Evolutionary conservation across 83 land plant genomes (phyloP), one percentile per base, ranked within the genome.

Genomic region (Larix sibirica): DNA sequence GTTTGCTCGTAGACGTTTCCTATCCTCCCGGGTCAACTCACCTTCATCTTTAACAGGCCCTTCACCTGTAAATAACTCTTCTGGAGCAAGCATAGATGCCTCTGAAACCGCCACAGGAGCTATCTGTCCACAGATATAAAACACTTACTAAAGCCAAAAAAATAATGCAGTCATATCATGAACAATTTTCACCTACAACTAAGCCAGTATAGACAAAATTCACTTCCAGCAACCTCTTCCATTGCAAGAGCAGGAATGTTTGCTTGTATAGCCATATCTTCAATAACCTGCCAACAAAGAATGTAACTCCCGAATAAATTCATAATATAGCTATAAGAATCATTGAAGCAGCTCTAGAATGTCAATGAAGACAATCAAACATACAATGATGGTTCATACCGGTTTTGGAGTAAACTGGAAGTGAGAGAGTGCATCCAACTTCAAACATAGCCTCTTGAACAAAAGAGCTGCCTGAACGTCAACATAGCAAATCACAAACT

Each of bases 321-420:
- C 18, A 23, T 62, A 18, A 20, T 36, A 12, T 66, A 38, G 8
- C 33, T n/a, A 33, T 77, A 44, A 24, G 38, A 82, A 54, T 23
- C 20, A 1, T 21, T n/a, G 59, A 23, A 50, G 24, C 23, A 59
- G 26, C 10, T 24, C 56, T 17, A 24, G 2, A 16, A 73, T 26
- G 36, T 80, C 28, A 36, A 62, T 44, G 14, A 44, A 56, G 47
- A 62, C 20, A 33, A 75, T 60, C 62, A 42, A 68, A 63, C 58
- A 69, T 71, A 14, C 4, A n/a, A 24, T 59, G 28, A 63, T 58
- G 60, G 40, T 47, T 59, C 95, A 66, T 93, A 98, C 99, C 77
- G 99, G 99, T 81, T 96, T 98, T 80, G 99, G 99, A 63, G 97
- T 85, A 87, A 96, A 98, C 84, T 98, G 98, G 86, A 94, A 98